Evolutionary conservation across 495 filamentous ascomycete species (phyloP).

Genomic region (Neurospora sp.): DNA sequence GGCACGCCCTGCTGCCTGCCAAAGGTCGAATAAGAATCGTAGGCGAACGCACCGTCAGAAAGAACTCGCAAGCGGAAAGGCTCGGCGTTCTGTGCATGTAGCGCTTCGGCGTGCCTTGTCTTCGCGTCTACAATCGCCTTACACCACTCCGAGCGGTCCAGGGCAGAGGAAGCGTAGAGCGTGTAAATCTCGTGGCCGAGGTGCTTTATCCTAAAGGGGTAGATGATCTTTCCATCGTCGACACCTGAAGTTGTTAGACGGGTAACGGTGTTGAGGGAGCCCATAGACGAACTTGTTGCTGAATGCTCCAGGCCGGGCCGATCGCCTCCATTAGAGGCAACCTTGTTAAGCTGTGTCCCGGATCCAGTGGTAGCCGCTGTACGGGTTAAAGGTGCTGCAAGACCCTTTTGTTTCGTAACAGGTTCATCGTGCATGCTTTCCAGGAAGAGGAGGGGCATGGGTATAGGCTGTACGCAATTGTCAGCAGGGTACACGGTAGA

Average conservation of each 20-base stretch:
- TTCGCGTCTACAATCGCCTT: constrained; percentile 90
- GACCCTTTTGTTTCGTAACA: constrained; percentile 75
- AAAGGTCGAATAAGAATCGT: constrained; percentile 50
- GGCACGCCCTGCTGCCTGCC: constrained; percentile 36
- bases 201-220: constrained; percentile 93
- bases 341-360: constrained; percentile 42
- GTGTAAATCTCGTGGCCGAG: constrained; percentile 86
- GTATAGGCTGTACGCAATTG: constrained; percentile 56
- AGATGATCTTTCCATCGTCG: constrained; percentile 69
- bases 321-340: constrained; percentile 35
- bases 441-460: constrained; percentile 88
- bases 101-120: constrained; percentile 76
- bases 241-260: constrained; percentile 35
- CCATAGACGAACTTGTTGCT: constrained; percentile 44
- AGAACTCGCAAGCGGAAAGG: constrained; percentile 89
- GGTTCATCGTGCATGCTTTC: constrained; percentile 89
- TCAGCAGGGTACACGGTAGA: constrained; percentile 3
- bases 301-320: constrained; percentile 54
- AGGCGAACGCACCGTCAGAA: constrained; percentile 83
- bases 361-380: constrained; percentile 36
- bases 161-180: constrained; percentile 66
- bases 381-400: constrained; percentile 54
- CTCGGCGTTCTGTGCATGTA: constrained; percentile 90
- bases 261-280: constrained; percentile 32
- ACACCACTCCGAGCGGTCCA: constrained; percentile 80